Percentiles rank a stretch among this genome's conserved stretches.
Evolutionary conservation across 169 alveolate species (phyloP).

Genomic region (Eimeria falciformis): DNA sequence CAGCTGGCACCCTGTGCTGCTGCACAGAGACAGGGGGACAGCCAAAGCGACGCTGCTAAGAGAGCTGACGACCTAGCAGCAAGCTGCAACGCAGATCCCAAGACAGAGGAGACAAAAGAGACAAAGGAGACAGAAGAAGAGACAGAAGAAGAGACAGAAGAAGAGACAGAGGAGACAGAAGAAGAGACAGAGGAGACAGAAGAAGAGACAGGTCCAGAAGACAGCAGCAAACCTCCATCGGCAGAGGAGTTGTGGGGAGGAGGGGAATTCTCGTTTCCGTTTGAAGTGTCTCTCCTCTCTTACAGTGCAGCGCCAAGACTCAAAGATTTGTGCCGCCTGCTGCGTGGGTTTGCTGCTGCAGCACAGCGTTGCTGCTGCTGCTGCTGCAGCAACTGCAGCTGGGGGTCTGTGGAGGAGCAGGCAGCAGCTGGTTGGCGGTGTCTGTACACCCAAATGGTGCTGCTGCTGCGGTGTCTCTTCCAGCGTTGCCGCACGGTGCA

Average conservation of each 20-base stretch:
- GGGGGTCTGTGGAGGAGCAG: background rate
- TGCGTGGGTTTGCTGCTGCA: conserved; percentile 31
- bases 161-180: background rate
- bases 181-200: background rate
- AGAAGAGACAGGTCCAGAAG: background rate
- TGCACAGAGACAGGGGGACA: background rate
- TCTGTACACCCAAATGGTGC: conserved; percentile 60
- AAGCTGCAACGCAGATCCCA: background rate
- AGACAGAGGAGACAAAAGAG: background rate
- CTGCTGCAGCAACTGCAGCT: conserved; percentile 53
- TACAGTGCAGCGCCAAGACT: conserved; percentile 61
- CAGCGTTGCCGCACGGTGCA: conserved; percentile 96
- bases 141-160: background rate
- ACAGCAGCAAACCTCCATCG: conserved; percentile 2
- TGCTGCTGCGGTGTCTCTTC: conserved; percentile 68
- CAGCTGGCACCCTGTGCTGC: background rate
- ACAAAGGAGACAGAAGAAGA: background rate
- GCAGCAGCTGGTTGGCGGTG: conserved; percentile 46
- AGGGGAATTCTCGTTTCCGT: conserved; percentile 31
- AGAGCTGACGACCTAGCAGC: no score
- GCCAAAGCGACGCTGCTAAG: background rate
- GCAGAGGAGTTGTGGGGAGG: conserved; percentile 31
- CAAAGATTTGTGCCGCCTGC: background rate
- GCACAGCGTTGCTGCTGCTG: conserved; percentile 28
- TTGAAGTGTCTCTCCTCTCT: background rate